Conservation (phyloP, 1,284 basidiomycete species). For the Austroboletus novae-zelandiae region DNA sequence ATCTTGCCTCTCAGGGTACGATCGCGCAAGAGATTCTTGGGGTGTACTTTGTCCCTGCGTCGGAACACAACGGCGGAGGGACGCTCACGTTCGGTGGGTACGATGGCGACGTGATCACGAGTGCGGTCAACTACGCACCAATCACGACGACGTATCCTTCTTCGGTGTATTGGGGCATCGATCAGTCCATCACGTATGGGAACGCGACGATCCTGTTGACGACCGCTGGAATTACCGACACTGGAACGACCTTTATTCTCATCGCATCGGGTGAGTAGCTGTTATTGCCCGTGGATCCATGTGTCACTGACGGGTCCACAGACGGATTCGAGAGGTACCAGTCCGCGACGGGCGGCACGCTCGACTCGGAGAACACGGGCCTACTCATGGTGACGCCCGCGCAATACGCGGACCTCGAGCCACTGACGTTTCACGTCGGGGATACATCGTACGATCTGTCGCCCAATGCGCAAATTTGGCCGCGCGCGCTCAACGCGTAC, state of each 20-base stretch:
- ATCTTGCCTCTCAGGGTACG: neutral
- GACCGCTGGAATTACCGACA: neutral
- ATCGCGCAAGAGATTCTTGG: neutral
- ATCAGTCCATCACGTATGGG: too few relatives aligned
- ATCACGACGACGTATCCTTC: too few relatives aligned
- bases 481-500: too few relatives aligned
- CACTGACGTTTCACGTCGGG: slow-evolving; percentile 25
- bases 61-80: slow-evolving; percentile 29
- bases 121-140: too few relatives aligned
- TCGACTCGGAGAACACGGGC: slow-evolving; percentile 41
- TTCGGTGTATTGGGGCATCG: too few relatives aligned
- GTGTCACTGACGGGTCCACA: too few relatives aligned
- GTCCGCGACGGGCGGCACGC: slow-evolving; percentile 24
- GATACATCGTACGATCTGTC: neutral
- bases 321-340: slow-evolving; percentile 1
- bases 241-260: neutral
- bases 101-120: too few relatives aligned
- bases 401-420: slow-evolving; percentile 40
- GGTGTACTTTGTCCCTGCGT: slow-evolving; percentile 31
- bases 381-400: slow-evolving; percentile 38
- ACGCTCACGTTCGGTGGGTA: too few relatives aligned
- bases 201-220: neutral
- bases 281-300: too few relatives aligned
- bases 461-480: neutral
- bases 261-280: neutral